These are phyloP conservation scores for Protostelium mycophagum DNA, from an alignment of 78 protist genomes.

Conservation along the genomic window DNA sequence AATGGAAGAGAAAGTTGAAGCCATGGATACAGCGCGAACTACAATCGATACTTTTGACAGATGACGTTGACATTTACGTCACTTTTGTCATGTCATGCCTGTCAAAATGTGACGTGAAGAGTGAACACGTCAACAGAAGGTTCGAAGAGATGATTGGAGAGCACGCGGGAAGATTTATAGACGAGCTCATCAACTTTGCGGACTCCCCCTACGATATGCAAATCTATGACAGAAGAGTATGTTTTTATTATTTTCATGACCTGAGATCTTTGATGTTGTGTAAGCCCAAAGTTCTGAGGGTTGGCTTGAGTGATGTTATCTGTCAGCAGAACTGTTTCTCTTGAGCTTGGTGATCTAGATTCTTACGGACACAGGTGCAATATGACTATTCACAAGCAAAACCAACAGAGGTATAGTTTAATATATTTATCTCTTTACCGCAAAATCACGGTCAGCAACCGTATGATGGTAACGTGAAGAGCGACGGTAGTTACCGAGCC, in stretches of 20 bases:
- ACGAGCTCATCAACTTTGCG: neutral
- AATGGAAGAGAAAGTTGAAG: neutral
- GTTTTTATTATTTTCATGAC: neutral
- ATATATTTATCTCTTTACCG: no score
- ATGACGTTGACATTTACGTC: neutral
- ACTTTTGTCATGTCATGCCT: neutral
- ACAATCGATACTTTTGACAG: neutral
- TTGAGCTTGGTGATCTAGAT: neutral
- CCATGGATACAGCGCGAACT: neutral
- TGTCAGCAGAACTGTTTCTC: no score
- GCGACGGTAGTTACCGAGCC: no score
- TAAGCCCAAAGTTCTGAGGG: no score
- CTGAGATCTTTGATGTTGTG: no score
- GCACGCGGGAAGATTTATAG: neutral
- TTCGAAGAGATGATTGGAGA: neutral
- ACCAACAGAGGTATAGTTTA: no score
- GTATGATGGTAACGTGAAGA: no score
- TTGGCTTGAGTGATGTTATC: no score
- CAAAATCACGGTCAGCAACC: no score
- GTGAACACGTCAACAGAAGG: neutral
- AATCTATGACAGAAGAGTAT: neutral
- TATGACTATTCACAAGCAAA: neutral
- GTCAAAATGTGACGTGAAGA: neutral
- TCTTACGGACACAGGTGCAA: neutral
- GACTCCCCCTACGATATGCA: neutral